Base-by-base conservation (phyloP, 2,329 filamentous ascomycete genomes). In the Pseudogymnoascus sp. region DNA sequence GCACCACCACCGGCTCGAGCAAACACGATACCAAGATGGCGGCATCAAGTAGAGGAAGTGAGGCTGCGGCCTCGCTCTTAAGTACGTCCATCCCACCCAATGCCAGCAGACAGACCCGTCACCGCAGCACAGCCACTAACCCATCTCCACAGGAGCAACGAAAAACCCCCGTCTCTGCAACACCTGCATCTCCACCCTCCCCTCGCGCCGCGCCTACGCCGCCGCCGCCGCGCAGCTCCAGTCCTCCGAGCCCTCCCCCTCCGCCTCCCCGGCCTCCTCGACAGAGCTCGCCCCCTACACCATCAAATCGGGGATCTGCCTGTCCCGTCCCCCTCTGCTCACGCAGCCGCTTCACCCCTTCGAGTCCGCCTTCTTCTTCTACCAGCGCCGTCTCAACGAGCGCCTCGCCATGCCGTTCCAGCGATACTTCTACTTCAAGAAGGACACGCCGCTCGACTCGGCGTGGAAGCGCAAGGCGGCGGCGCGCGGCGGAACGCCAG, bases 341-440 rank as follows among this genome's bases (percentile, higher is more conserved):
- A 97, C 95, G 26, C 88, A 90, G 69, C 82, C 88, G 66, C 87
- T 93, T 62, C 90, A 89, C 35, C 82, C 90, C 11, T 97, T 99
- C 77, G 95, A 99, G 77, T 89, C 91, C 73, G 83, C 93, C 67
- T 97, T 89, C 78, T 96, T 89, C 81, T 92, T 99, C 75, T 99
- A 99, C 79, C 95, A 99, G 79, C 93, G 93, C 71, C 91, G 95
- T 13, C 83, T 99, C 65, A 96, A 97, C 76, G 95, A 99, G 81
- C 90, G 95, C 47, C 83, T 96, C 62, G 87, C 88, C 19, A 83
- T 95, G 4, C 90, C 93, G 1, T 99, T 97, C 76, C 89, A 89
- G 64, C 86, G 90, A 69, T 90, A 90, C 74, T 95, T 97, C 78
- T 99, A 96, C 83, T 96, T 93, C 84, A 96, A 96, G 80, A 87